These are phyloP conservation scores for Warburgia ugandensis DNA, from an alignment of 164 flowering plant species.

Conservation along the genomic window DNA sequence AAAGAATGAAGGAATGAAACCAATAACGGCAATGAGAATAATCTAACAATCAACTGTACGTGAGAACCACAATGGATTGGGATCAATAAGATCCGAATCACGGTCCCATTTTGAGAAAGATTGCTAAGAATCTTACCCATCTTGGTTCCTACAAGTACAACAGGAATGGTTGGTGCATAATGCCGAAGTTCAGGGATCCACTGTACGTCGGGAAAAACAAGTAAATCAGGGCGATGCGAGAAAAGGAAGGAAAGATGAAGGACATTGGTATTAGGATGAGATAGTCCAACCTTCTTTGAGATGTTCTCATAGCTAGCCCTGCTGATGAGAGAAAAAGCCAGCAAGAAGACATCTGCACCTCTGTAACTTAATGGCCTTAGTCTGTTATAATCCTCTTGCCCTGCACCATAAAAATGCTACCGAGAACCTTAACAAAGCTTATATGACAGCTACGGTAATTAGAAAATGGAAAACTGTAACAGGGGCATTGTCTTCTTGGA, in stretches of 20 bases:
- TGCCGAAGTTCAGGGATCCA: conserved; percentile 73
- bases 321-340: conserved; percentile 77
- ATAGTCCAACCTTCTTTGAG: conserved; percentile 33
- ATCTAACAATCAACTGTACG: not conserved
- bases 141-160: conserved; percentile 73
- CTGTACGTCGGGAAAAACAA: conserved; percentile 18
- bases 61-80: not conserved
- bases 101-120: not conserved
- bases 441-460: too few relatives aligned
- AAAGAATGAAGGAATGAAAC: too few relatives aligned
- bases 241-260: not conserved
- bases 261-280: not conserved
- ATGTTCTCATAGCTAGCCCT: conserved; percentile 71
- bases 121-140: conserved; percentile 37
- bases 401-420: conserved; percentile 21
- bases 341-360: conserved; percentile 73
- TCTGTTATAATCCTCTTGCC: conserved; percentile 76
- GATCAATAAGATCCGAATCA: too few relatives aligned
- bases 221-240: not conserved
- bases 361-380: conserved; percentile 72
- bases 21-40: too few relatives aligned
- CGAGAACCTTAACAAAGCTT: too few relatives aligned
- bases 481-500: too few relatives aligned
- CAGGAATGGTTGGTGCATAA: conserved; percentile 62
- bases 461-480: too few relatives aligned